Base-by-base conservation (phyloP, 768 basidiomycete genomes). In the Ramaria sp. region DNA sequence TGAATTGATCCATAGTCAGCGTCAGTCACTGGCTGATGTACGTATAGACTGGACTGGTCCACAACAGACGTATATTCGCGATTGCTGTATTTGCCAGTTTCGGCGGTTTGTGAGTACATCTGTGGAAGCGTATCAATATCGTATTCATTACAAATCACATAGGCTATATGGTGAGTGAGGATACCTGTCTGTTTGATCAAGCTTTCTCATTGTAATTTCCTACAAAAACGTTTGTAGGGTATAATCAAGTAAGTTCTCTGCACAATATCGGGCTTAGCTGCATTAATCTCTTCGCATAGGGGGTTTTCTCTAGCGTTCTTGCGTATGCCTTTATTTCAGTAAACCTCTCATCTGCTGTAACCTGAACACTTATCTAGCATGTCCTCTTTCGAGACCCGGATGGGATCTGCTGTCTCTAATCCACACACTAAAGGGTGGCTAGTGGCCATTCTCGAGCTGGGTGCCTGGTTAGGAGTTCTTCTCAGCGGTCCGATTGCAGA, bases 1-100 rank as follows among this genome's bases (percentile, higher is more conserved):
- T 63, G 31, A 38, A 47, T 62, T 17, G 51, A 48, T 55, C 49
- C 12, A n/a, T 53, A 34, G 27, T 31, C 39, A 49, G 30, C n/a
- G 38, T 56, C 45, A 51, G 12, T 12, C 17, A 27, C 48, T 37
- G 33, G 34, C 62, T 45, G 34, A 60, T 55, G 49, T 59, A 22
- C 19, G 54, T 27, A 13, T 63, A 82, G 84, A 77, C 75, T 56
- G 85, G 84, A 7, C 72, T 87, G 37, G 71, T 86, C 3, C 78
- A 78, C 59, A 91, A 91, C 66, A 73, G 78, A 47, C 76, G 73
- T 61, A 72, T 86, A 27, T 82, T 88, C 57, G 72, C 76, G 27
- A 81, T 88, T 53, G 81, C 88, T 13, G 77, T 86, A 19, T 91
- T 89, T 63, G 88, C 87, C 2, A 88, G 86, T 13, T 73, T 89